A percentile compares a stretch with the other conserved stretches of the same genome.
Conservation (phyloP, 805 yeast genomes). For the Saccharomycopsis fibuligera region DNA sequence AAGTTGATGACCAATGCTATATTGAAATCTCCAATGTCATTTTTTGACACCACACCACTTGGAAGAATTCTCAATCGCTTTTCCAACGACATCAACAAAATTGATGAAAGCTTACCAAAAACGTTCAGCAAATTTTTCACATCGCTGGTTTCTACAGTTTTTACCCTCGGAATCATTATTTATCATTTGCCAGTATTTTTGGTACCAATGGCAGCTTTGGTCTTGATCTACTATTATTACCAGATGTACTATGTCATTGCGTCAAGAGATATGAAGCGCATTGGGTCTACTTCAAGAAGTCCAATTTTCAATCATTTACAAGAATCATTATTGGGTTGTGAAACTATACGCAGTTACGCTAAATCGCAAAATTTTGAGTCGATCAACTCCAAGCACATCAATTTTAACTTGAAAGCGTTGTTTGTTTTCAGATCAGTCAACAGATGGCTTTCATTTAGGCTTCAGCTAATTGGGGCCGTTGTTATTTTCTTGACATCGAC, state of each 20-base stretch:
- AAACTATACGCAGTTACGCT: slow-evolving; percentile 71
- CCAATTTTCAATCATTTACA: slow-evolving; percentile 80
- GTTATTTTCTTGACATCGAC: slow-evolving; percentile 47
- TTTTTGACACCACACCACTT: slow-evolving; percentile 63
- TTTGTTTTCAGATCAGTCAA: slow-evolving; percentile 49
- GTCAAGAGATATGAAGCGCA: slow-evolving; percentile 71
- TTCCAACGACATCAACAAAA: slow-evolving; percentile 52
- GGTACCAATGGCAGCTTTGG: slow-evolving; percentile 35
- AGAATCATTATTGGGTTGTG: slow-evolving; percentile 71
- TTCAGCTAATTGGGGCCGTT: slow-evolving; percentile 55
- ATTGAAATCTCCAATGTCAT: slow-evolving; percentile 54
- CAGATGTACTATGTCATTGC: slow-evolving; percentile 64
- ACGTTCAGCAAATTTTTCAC: slow-evolving; percentile 45
- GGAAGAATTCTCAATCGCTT: slow-evolving; percentile 64
- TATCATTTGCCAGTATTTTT: slow-evolving; percentile 48
- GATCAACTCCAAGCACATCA: slow-evolving; percentile 45
- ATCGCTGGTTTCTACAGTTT: slow-evolving; percentile 37
- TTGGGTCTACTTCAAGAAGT: slow-evolving; percentile 59
- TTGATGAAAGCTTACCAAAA: slow-evolving; percentile 54
- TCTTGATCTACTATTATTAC: slow-evolving; percentile 60
- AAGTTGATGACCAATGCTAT: slow-evolving; percentile 50
- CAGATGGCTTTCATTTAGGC: slow-evolving; percentile 61
- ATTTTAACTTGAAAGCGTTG: slow-evolving; percentile 41
- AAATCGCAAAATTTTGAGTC: slow-evolving; percentile 55
- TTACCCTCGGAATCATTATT: slow-evolving; percentile 48